A percentile compares a stretch with the other conserved stretches of the same genome.
Evolutionary conservation across 306 rosid genomes (phyloP).

Genomic region (Hylodesmum podocarpum): DNA sequence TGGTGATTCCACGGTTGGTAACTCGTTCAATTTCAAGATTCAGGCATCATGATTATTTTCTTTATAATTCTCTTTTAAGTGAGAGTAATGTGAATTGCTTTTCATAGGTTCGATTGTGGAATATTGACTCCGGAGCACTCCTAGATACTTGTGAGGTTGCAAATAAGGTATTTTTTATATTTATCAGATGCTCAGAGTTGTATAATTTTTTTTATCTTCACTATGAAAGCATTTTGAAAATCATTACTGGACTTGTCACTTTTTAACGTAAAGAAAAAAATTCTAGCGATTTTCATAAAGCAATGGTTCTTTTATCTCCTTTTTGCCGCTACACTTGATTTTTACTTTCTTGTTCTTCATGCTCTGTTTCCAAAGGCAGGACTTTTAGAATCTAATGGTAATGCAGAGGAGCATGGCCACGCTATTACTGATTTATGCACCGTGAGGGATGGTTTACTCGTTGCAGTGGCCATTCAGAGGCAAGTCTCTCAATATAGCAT

Average conservation of each 20-base stretch:
- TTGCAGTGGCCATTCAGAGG: conserved; percentile 92
- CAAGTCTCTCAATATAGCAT: conserved; percentile 32
- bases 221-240: background rate
- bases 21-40: conserved; percentile 23
- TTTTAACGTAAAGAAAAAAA: conserved; percentile 11
- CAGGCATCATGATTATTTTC: conserved; percentile 5
- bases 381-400: conserved; percentile 58
- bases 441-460: conserved; percentile 54
- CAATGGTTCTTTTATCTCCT: background rate
- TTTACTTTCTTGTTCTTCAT: conserved; percentile 36
- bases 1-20: conserved; percentile 87
- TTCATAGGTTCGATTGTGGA: conserved; percentile 86
- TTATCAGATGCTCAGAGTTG: conserved; percentile 7
- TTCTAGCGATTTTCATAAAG: background rate
- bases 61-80: conserved; percentile 16
- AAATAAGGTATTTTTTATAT: conserved; percentile 51
- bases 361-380: conserved; percentile 74
- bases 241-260: background rate
- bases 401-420: conserved; percentile 51
- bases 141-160: conserved; percentile 75
- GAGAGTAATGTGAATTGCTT: conserved; percentile 16
- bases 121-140: conserved; percentile 69
- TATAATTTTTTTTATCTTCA: background rate
- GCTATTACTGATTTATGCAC: conserved; percentile 74
- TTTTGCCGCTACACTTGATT: background rate